A percentile compares a stretch with the other conserved stretches of the same genome.
Conservation (phyloP, 2,329 filamentous ascomycete genomes). For the Amauroascus verrucosus region DNA sequence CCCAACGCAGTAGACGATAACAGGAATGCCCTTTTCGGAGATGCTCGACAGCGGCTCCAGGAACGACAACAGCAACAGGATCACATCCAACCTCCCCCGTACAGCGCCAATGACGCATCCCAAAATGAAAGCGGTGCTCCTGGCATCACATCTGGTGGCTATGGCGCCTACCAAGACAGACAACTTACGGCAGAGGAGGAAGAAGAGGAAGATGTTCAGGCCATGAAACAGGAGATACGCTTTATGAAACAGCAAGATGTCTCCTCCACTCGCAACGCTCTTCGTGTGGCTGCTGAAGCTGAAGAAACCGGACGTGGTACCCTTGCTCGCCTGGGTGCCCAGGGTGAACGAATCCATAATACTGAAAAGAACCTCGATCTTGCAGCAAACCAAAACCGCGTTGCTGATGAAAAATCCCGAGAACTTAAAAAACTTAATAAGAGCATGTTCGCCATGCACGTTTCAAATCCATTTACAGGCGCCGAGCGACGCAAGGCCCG, state of each 20-base stretch:
- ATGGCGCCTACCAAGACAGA: constrained; percentile 51
- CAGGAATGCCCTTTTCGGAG: constrained; percentile 50
- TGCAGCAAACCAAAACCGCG: constrained; percentile 62
- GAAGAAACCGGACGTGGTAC: constrained; percentile 63
- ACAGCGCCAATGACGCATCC: constrained; percentile 15
- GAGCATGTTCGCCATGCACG: constrained; percentile 82
- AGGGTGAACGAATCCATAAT: constrained; percentile 72
- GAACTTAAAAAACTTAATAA: constrained; percentile 78
- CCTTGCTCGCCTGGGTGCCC: constrained; percentile 61
- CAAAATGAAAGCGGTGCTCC: constrained; percentile 22
- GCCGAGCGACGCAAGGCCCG: constrained; percentile 53
- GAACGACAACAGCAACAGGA: constrained; percentile 30
- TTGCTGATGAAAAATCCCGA: constrained; percentile 67
- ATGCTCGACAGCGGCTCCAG: constrained; percentile 43
- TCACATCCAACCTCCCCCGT: constrained; percentile 10
- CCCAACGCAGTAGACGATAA: constrained; percentile 44
- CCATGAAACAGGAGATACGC: constrained; percentile 62
- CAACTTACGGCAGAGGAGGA: constrained; percentile 75
- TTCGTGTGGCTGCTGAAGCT: constrained; percentile 56
- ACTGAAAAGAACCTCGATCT: constrained; percentile 75
- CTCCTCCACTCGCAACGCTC: constrained; percentile 58
- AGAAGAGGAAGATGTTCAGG: constrained; percentile 60
- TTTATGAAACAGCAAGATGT: constrained; percentile 70
- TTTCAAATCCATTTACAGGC: constrained; percentile 66
- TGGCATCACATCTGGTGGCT: constrained; percentile 15